Evolutionary conservation across 176 grass and related monocot species (phyloP).

Genomic region (Ensete glaucum): DNA sequence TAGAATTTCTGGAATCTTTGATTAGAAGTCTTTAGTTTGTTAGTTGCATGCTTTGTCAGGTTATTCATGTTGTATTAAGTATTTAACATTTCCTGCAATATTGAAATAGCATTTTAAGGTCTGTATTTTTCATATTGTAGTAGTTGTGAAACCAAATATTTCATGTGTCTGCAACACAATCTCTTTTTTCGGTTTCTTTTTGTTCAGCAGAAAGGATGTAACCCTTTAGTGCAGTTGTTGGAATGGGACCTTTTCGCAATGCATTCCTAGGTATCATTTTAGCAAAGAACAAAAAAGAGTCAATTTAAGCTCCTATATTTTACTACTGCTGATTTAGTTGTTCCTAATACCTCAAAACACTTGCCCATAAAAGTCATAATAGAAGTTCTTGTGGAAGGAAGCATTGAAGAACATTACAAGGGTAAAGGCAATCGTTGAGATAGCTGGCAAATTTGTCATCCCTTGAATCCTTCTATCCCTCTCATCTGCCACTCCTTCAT

Average conservation of each 20-base stretch:
- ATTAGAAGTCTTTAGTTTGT: neutral
- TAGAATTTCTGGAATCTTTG: neutral
- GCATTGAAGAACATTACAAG: too few species aligned
- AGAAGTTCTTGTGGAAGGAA: too few species aligned
- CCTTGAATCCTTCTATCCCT: too few species aligned
- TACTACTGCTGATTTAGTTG: too few species aligned
- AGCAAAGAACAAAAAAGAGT: too few species aligned
- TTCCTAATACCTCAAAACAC: too few species aligned
- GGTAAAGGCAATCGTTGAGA: too few species aligned
- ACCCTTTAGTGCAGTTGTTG: neutral
- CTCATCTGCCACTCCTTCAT: too few species aligned
- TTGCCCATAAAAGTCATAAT: too few species aligned
- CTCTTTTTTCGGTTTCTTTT: neutral
- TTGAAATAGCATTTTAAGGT: neutral
- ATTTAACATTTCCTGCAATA: neutral
- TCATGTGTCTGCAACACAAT: neutral
- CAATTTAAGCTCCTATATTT: too few species aligned
- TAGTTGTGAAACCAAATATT: neutral
- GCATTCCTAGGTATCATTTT: too few species aligned
- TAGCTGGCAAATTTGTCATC: too few species aligned
- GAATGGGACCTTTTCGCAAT: neutral
- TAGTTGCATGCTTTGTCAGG: neutral
- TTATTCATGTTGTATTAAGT: neutral
- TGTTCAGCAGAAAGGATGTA: neutral
- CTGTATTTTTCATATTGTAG: neutral